Evolutionary conservation across 441 rosid genomes (phyloP), one percentile per base, ranked within the genome.

Genomic region (Pelargonium myrrhifolium): DNA sequence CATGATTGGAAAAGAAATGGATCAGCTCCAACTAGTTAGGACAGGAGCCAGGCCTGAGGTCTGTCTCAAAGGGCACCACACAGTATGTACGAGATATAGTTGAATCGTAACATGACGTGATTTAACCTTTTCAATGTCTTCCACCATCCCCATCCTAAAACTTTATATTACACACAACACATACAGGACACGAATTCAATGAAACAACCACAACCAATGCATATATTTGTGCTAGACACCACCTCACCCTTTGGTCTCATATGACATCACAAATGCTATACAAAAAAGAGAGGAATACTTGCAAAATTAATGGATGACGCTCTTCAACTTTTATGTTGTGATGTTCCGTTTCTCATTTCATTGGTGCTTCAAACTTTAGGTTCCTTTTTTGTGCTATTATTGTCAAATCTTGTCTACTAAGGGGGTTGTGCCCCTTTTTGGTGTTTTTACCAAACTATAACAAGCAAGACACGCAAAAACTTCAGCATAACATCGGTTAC

Each of bases 331-430:
- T 55, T 55, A 17, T 6, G 60, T 26, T 8, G 60, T 49, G 17
- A 6, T 49, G n/a, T 5, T 49, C n/a, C 17, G 58, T 15, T 55
- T 55, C 7, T 55, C 26, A 3, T 49, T 49, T 49, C 15, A 49
- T 49, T 49, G 56, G 56, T 9, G 4, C 56, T 12, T 49, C 21
- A 49, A 6, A 49, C 56, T 49, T 49, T 49, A 49, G 56, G 56
- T 49, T 49, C 37, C 56, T n/a, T 49, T 49, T 2, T 49, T 20
- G 56, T 49, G 18, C 20, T n/a, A n/a, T 12, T 6, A 8, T n/a
- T 14, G 56, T 49, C 56, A 49, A 49, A 49, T 49, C 56, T 49
- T 49, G 56, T 49, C 56, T 49, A 49, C 20, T n/a, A n/a, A 49
- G n/a, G 56, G 6, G 1, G 56, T 5, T 3, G 56, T 6, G 3